Conservation (phyloP, 441 rosid species). For the Euphorbia neoarborescens region DNA sequence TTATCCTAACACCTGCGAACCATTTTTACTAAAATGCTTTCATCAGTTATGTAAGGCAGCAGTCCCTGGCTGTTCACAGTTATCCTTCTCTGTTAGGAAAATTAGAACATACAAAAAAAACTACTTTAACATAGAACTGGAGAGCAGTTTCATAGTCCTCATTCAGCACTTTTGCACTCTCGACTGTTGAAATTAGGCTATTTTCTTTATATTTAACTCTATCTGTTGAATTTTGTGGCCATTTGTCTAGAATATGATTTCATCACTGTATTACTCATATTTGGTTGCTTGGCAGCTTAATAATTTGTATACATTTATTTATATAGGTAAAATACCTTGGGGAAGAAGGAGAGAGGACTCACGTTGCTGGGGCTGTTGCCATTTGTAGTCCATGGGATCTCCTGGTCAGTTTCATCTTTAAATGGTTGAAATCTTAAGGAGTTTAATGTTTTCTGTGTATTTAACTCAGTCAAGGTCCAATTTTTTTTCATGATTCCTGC, state of each 20-base stretch:
- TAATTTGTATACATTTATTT: neutral
- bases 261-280: neutral
- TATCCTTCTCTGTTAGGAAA: neutral
- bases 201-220: neutral
- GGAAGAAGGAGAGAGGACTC: slow-evolving; percentile 58
- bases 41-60: neutral
- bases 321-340: slow-evolving; percentile 86
- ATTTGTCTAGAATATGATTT: neutral
- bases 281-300: slow-evolving; percentile 11
- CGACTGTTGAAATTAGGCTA: neutral
- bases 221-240: neutral
- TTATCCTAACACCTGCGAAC: neutral
- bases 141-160: neutral
- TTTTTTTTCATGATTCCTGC: slow-evolving; percentile 9
- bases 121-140: neutral
- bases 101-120: neutral
- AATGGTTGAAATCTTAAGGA: neutral
- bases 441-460: neutral
- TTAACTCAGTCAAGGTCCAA: neutral
- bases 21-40: too few species aligned
- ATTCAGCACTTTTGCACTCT: neutral
- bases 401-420: slow-evolving; percentile 44
- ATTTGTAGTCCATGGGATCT: slow-evolving; percentile 90
- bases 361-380: slow-evolving; percentile 69
- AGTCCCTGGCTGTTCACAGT: neutral